A percentile compares a stretch with the other conserved stretches of the same genome.
These are phyloP conservation scores for Emmonsiellopsis sp. DNA, from an alignment of 2,329 filamentous ascomycete genomes.

Conservation along the genomic window DNA sequence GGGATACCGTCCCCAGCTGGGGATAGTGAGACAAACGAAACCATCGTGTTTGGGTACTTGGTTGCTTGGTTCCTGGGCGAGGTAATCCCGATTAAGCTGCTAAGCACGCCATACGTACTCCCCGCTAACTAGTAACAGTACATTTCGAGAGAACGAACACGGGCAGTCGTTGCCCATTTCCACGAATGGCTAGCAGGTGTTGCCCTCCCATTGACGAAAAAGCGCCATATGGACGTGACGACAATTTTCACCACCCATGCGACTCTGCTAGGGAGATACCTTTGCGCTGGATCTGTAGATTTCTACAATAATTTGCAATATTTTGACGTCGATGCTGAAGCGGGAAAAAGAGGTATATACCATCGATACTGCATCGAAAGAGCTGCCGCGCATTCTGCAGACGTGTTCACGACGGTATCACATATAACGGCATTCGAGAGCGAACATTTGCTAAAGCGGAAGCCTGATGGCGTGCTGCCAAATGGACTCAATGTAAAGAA, in stretches of 20 bases:
- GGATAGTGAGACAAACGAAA: constrained; percentile 93
- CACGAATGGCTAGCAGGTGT: constrained; percentile 98
- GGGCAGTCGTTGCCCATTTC: constrained; percentile 93
- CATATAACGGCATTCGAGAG: constrained; percentile 98
- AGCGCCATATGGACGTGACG: constrained; percentile 87
- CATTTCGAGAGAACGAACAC: constrained; percentile 82
- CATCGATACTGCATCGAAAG: constrained; percentile 97
- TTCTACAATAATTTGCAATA: constrained; percentile 98
- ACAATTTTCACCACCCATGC: constrained; percentile 99
- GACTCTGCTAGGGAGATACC: constrained; percentile 86
- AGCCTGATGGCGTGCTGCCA: constrained; percentile 90
- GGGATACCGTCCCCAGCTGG: constrained; percentile 87
- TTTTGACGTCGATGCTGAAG: constrained; percentile 94
- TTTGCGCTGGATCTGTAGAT: constrained; percentile 93
- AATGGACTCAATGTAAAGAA: constrained; percentile 98
- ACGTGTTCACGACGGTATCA: constrained; percentile 97
- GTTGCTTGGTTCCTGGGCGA: constrained; percentile 98
- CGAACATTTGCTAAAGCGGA: constrained; percentile 93
- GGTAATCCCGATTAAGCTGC: constrained; percentile 44
- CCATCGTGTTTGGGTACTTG: constrained; percentile 93
- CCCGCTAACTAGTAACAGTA: constrained; percentile 49
- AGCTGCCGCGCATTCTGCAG: constrained; percentile 78
- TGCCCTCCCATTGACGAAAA: constrained; percentile 82
- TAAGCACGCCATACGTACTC: background rate
- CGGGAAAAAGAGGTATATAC: constrained; percentile 96